Conservation (phyloP, 495 filamentous ascomycete genomes). For the Glonium stellatum region DNA sequence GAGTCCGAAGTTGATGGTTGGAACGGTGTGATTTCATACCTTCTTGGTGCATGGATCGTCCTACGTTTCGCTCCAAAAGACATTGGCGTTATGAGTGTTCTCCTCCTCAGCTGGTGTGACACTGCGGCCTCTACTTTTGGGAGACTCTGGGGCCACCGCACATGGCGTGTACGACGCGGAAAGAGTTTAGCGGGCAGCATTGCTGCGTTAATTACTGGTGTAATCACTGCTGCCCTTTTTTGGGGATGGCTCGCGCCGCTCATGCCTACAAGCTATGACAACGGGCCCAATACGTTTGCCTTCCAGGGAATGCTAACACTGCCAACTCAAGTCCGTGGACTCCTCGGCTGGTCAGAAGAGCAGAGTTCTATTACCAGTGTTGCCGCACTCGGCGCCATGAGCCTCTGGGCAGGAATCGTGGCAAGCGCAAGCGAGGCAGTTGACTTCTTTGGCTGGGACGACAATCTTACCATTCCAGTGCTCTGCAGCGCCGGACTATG, state of each 20-base stretch:
- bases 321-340: constrained; percentile 41
- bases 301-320: constrained; percentile 68
- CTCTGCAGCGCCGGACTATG: constrained; percentile 85
- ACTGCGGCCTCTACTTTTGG: constrained; percentile 93
- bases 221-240: constrained; percentile 71
- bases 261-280: constrained; percentile 38
- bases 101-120: constrained; percentile 95
- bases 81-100: constrained; percentile 77
- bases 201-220: constrained; percentile 75
- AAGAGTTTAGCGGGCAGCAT: constrained; percentile 88
- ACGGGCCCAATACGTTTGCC: constrained; percentile 65
- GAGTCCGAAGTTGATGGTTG: constrained; percentile 87
- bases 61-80: constrained; percentile 89
- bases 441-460: constrained; percentile 87
- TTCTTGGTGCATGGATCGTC: constrained; percentile 80
- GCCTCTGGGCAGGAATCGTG: constrained; percentile 76
- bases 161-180: constrained; percentile 70
- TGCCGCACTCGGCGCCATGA: constrained; percentile 75
- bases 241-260: constrained; percentile 77
- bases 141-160: constrained; percentile 78
- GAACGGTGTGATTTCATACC: constrained; percentile 96
- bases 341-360: constrained; percentile 38
- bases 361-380: constrained; percentile 53
- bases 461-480: constrained; percentile 94
- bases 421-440: constrained; percentile 84